Evolutionary conservation across 352 stramenopile species (phyloP), one percentile per base, ranked within the genome.

Genomic region (Phytophthora palmivora): DNA sequence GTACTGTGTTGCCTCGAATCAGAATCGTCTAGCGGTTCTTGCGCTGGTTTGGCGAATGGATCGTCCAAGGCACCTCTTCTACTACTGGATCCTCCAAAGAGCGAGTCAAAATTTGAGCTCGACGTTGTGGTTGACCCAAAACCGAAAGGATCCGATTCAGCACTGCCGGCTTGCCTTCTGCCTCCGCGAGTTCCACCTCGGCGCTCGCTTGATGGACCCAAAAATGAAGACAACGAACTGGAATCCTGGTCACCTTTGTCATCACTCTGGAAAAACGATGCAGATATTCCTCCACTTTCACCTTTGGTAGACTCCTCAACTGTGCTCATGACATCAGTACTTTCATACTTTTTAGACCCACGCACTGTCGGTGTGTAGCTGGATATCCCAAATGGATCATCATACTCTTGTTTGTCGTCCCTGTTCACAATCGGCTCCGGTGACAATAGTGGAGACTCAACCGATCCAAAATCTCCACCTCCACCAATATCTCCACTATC

Each of bases 241-340:
- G 67, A 61, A 11, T 68, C 38, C 49, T 36, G 8, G 24, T 33
- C 34, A 18, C 33, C 44, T 46, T 51, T 61, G 24, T 36, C 12
- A 10, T 69, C 61, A 22, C 73, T 51, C 54, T 60, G 50, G 48
- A 85, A 82, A 44, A 85, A 85, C 0, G 67, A 70, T 15, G 70
- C 62, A 37, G 74, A 57, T 0, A 75, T 56, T 4, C 63, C 63
- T 18, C 42, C 15, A 8, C 28, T 14, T 24, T 6, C 24, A 6
- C 12, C 15, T 42, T 57, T 55, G 16, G 11, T 24, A 43, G 54
- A 24, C 6, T 64, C 44, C 8, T 46, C 36, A 9, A 48, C 6
- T 30, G 12, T 7, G 18, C 10, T 18, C 10, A 30, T 43, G 15
- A 18, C 19, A 7, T 60, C 43, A 38, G n/a, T 19, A 30, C 24